Conservation (phyloP, 371 early-diverging fungal species). For the Mucor circinelloides region DNA sequence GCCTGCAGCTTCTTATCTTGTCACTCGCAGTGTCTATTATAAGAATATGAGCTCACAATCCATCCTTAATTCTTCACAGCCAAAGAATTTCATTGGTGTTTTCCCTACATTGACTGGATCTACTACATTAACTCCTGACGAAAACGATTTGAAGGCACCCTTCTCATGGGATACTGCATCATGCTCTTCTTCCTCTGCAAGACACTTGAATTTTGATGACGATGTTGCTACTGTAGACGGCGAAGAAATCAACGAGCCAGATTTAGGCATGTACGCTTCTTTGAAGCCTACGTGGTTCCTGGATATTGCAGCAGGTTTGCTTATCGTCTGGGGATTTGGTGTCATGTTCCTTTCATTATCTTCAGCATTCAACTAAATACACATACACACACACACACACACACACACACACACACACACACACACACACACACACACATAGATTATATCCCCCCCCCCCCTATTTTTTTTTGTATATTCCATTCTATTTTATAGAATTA, state of each 20-base stretch:
- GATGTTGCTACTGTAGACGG: slow-evolving; percentile 30
- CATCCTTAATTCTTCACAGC: background rate
- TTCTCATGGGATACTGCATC: slow-evolving; percentile 21
- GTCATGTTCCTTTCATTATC: slow-evolving; percentile 44
- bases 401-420: background rate
- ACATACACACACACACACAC: no score
- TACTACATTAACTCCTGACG: slow-evolving; percentile 19
- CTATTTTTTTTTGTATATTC: background rate
- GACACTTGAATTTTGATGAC: slow-evolving; percentile 20
- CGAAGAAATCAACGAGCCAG: background rate
- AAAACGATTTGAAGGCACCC: slow-evolving; percentile 21
- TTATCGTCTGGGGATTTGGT: slow-evolving; percentile 38
- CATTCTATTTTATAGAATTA: background rate
- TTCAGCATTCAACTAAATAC: slow-evolving; percentile 18
- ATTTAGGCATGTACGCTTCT: background rate
- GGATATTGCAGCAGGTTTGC: slow-evolving; percentile 33
- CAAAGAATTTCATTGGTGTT: slow-evolving; percentile 5
- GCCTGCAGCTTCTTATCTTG: slow-evolving; percentile 53
- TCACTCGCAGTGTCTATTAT: slow-evolving; percentile 25
- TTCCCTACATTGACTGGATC: slow-evolving; percentile 27
- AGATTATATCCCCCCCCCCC: background rate
- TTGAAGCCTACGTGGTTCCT: slow-evolving; percentile 23
- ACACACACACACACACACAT: background rate
- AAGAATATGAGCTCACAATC: background rate
- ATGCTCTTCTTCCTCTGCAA: slow-evolving; percentile 20